phyloP scores from a whole-genome alignment of 2,329 filamentous ascomycete genomes.

The Clonostachys byssicola region DNA sequence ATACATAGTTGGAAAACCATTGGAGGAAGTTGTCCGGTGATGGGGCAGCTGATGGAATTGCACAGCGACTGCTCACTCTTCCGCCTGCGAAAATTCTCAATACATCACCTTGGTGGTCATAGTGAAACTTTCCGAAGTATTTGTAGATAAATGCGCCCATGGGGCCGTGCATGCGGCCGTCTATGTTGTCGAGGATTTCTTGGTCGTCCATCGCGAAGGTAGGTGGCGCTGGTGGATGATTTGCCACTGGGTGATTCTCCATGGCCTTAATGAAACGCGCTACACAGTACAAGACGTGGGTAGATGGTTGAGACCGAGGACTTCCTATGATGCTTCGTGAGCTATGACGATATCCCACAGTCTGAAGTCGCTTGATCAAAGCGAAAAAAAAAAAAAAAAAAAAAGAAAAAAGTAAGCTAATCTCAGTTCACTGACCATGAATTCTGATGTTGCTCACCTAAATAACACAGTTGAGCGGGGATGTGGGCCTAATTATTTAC shows the following conservation, averaged over 20 bases:
- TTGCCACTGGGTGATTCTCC: background rate
- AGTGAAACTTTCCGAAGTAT: constrained; percentile 6
- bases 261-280: background rate
- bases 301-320: background rate
- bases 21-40: constrained; percentile 8
- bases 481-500: too few species aligned
- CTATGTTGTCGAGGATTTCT: constrained; percentile 8
- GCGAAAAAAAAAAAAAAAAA: too few species aligned
- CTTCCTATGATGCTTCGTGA: too few species aligned
- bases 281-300: background rate
- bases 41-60: constrained; percentile 6
- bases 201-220: constrained; percentile 4
- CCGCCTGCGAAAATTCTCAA: constrained; percentile 4
- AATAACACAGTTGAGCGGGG: too few species aligned
- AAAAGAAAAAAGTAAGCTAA: too few species aligned
- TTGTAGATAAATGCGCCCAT: constrained; percentile 9
- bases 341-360: too few species aligned
- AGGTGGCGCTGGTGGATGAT: constrained; percentile 1
- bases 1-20: constrained; percentile 8
- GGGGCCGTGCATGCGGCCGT: constrained; percentile 9
- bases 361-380: too few species aligned
- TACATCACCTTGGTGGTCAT: constrained; percentile 4
- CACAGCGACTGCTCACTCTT: constrained; percentile 1
- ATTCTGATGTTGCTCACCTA: too few species aligned
- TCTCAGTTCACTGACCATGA: too few species aligned